Evolutionary conservation across 2,329 filamentous ascomycete species (phyloP), one percentile per base, ranked within the genome.

Genomic region (Aspergillus chevalieri): DNA sequence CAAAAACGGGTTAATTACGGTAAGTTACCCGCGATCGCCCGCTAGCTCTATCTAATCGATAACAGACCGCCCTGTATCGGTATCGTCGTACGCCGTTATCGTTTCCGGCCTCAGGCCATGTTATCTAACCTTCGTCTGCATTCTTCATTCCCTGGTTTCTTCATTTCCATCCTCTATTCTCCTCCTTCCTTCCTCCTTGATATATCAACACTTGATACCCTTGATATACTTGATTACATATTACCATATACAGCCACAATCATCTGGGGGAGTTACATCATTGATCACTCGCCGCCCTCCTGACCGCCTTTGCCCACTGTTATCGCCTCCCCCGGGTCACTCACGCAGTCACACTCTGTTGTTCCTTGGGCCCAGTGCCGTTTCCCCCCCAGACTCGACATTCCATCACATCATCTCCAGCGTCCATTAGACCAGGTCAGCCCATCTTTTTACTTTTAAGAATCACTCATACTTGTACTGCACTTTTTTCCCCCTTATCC

Each of bases 261-360:
- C 26, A 9, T 28, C 26, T 28, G 26, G 26, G 10, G 26, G 9
- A 30, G 33, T 30, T 30, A 30, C 26, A 30, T 30, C 26, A 30
- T 30, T 10, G 26, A 30, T 30, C 26, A 30, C 26, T 45, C 30
- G 28, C 44, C 44, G 60, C 63, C 57, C 60, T 61, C 46, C 62
- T 66, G 60, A 65, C 65, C 64, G 63, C 64, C 62, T 63, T 59
- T 48, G 49, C 51, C 45, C 45, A 52, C 53, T 57, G 60, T 66
- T 66, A 65, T 66, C 63, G 58, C 61, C 60, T 55, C 60, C 57
- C 36, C 36, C 26, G 26, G 26, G 26, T 30, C 26, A 30, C 26
- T 30, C 26, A 30, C 26, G 26, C 26, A 30, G 26, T 30, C 26
- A 30, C 26, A 30, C 26, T 30, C 26, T 19, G 44, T 54, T 42